phyloP scores from a whole-genome alignment of 2,329 filamentous ascomycete genomes.

The Dothistroma septosporum region DNA sequence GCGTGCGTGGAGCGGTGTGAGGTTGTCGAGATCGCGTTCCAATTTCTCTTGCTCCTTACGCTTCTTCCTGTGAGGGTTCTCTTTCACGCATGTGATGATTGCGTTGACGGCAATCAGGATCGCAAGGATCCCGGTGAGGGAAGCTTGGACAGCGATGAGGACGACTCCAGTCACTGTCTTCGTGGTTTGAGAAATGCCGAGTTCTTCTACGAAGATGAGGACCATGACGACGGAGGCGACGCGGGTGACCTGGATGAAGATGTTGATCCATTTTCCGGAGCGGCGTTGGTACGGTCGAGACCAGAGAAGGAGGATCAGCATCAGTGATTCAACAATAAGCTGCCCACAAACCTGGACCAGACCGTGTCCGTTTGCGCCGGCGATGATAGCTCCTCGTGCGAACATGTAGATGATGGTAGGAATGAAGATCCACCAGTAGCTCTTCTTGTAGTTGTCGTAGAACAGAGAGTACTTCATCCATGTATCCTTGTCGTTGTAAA shows the following conservation, averaged over 20 bases:
- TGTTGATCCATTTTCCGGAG: slow-evolving; percentile 89
- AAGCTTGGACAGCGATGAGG: slow-evolving; percentile 84
- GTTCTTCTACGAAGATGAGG: slow-evolving; percentile 87
- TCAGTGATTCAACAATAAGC: slow-evolving; percentile 72
- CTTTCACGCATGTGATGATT: slow-evolving; percentile 72
- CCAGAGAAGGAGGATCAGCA: slow-evolving; percentile 79
- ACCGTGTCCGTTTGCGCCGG: slow-evolving; percentile 79
- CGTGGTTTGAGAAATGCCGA: slow-evolving; percentile 83
- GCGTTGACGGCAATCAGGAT: slow-evolving; percentile 88
- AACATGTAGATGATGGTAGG: slow-evolving; percentile 88
- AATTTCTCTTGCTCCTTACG: slow-evolving; percentile 70
- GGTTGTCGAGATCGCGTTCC: slow-evolving; percentile 70
- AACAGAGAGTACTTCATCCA: slow-evolving; percentile 97
- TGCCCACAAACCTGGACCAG: slow-evolving; percentile 75
- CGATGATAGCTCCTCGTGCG: slow-evolving; percentile 79
- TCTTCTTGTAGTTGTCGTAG: slow-evolving; percentile 91
- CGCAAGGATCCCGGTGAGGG: slow-evolving; percentile 74
- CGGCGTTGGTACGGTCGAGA: slow-evolving; percentile 79
- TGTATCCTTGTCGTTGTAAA: slow-evolving; percentile 84
- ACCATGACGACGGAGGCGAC: slow-evolving; percentile 86
- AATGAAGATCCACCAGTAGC: slow-evolving; percentile 96
- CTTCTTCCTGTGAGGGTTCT: slow-evolving; percentile 90
- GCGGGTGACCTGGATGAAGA: slow-evolving; percentile 81
- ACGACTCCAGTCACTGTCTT: slow-evolving; percentile 93
- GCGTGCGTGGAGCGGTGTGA: slow-evolving; percentile 81